phyloP scores from a whole-genome alignment of 2,329 filamentous ascomycete species.

The Phialophora tarda region DNA sequence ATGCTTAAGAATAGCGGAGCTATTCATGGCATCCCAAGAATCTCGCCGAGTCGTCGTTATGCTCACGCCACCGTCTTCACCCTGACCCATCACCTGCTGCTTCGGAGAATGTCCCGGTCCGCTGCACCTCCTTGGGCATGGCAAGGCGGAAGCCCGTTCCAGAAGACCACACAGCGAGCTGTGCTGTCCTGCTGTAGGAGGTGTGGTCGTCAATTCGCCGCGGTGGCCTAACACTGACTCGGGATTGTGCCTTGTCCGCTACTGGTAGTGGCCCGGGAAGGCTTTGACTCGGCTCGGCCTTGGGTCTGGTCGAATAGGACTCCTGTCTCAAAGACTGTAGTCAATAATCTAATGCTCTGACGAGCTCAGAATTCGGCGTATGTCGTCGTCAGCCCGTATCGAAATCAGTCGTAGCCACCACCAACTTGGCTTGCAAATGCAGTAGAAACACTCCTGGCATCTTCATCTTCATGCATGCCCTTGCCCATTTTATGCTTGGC shows the following conservation, averaged over 20 bases:
- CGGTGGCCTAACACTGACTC: constrained; percentile 1
- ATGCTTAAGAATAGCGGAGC: constrained; percentile 1
- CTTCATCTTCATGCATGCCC: constrained; percentile 73
- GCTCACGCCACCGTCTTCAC: not conserved
- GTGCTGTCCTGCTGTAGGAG: not conserved
- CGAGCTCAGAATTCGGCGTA: constrained; percentile 24
- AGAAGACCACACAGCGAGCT: not conserved
- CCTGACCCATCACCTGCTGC: not conserved
- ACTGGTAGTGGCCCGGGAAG: constrained; percentile 1
- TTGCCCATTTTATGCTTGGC: constrained; percentile 60
- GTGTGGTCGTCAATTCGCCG: not conserved
- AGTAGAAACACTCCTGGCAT: constrained; percentile 93
- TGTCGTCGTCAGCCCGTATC: constrained; percentile 10
- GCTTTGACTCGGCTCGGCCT: constrained; percentile 4
- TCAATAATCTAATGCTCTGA: constrained; percentile 24
- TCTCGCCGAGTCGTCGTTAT: not conserved
- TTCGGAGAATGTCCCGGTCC: not conserved
- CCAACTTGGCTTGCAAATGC: constrained; percentile 96
- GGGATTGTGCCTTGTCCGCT: constrained; percentile 1
- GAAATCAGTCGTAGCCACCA: constrained; percentile 64
- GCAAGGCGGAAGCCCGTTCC: not conserved
- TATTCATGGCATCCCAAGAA: not conserved
- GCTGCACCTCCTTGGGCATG: not conserved
- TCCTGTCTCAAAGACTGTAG: constrained; percentile 21
- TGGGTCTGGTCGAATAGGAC: constrained; percentile 10